A percentile compares a stretch with the other conserved stretches of the same genome.
Conservation (phyloP, 2,329 filamentous ascomycete genomes). For the Aphanocladium album region DNA sequence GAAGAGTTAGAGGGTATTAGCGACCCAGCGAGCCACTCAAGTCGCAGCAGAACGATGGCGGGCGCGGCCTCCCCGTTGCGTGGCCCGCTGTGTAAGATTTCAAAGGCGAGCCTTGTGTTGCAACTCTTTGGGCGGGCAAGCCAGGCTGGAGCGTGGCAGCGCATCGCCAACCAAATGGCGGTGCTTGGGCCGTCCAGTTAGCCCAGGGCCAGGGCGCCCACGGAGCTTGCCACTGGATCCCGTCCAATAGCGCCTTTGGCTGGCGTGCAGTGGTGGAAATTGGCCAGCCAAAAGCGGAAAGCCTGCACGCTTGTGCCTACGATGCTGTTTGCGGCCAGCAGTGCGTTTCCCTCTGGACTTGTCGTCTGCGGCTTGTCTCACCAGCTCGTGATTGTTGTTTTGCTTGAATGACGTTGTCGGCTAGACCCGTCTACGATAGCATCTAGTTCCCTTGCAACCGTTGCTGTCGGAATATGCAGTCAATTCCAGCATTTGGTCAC, state of each 20-base stretch:
- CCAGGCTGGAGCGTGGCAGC: no score
- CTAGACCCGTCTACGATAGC: background rate
- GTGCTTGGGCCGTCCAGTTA: background rate
- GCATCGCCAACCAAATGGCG: no score
- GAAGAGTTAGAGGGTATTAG: no score
- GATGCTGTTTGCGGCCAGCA: constrained; percentile 1
- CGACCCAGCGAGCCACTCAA: no score
- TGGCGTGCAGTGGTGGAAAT: background rate
- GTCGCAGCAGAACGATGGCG: no score
- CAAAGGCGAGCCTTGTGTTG: no score
- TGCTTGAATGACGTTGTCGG: background rate
- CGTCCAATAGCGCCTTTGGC: background rate
- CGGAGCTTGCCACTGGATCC: background rate
- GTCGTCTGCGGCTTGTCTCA: background rate
- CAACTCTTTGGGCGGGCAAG: no score
- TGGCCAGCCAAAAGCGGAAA: constrained; percentile 7
- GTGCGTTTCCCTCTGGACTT: background rate
- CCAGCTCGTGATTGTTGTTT: background rate
- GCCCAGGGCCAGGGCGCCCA: background rate
- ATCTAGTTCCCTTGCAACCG: background rate
- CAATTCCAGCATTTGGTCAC: no score
- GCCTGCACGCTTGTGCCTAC: background rate
- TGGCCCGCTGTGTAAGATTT: no score
- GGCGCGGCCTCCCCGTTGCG: no score
- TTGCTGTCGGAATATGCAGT: no score